phyloP scores from a whole-genome alignment of 2,329 filamentous ascomycete genomes.

The Colletotrichum kahawae region DNA sequence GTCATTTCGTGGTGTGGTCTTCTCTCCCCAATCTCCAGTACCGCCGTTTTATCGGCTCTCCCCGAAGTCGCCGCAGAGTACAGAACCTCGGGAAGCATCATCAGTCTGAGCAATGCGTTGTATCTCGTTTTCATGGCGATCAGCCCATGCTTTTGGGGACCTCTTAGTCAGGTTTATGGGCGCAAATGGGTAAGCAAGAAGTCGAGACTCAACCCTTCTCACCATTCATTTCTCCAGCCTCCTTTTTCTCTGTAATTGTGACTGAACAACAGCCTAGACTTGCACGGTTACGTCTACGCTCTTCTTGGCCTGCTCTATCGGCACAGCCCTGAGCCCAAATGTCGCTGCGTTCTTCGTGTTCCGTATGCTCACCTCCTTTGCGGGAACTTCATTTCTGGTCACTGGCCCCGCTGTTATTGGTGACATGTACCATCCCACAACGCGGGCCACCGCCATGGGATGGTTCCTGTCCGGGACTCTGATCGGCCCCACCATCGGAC shows the following conservation, averaged over 20 bases:
- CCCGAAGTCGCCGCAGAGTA: conserved; percentile 75
- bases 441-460: conserved; percentile 68
- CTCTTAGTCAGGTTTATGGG: conserved; percentile 65
- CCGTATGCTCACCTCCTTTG: conserved; percentile 71
- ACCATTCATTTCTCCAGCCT: background rate
- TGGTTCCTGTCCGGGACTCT: conserved; percentile 72
- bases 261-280: conserved; percentile 10
- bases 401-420: conserved; percentile 68
- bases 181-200: conserved; percentile 45
- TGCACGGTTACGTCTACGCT: conserved; percentile 35
- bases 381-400: conserved; percentile 72
- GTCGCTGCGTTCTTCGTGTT: conserved; percentile 71
- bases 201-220: background rate
- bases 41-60: conserved; percentile 73
- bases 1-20: conserved; percentile 79
- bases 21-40: conserved; percentile 76
- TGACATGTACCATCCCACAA: conserved; percentile 63
- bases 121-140: conserved; percentile 76
- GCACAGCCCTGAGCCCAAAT: conserved; percentile 70
- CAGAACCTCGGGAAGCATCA: conserved; percentile 68
- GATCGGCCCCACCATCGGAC: conserved; percentile 67
- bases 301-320: conserved; percentile 68
- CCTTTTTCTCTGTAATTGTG: background rate
- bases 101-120: conserved; percentile 69
- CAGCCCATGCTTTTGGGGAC: conserved; percentile 69